Evolutionary conservation across 2,329 filamentous ascomycete genomes (phyloP), one percentile per base, ranked within the genome.

Genomic region (Neospermospora avenae): DNA sequence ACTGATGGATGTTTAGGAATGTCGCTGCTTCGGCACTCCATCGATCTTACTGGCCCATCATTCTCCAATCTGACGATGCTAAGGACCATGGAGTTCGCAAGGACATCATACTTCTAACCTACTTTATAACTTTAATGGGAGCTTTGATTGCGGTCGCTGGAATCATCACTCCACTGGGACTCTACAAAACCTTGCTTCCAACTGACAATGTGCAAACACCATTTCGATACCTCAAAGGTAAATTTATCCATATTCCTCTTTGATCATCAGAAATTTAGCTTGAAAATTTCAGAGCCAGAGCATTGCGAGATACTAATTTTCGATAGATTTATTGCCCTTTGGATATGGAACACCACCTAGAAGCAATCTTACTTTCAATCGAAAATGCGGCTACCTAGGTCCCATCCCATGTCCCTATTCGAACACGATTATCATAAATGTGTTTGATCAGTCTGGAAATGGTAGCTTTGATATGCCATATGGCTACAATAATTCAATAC

Each of bases 101-200:
- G 22, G 53, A 63, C 22, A 64, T 74, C 37, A 55, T 60, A 11
- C 18, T 74, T 24, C 55, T 71, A 16, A 69, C 64, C 4, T 70
- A 65, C 59, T 37, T 72, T 45, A 66, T 63, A 16, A 61, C 74
- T 0, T 54, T 75, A 8, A 55, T 73, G 1, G 56, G 73, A 3
- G 28, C 73, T 18, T 55, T 78, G 10, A 68, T 76, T 3, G 71
- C 75, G 0, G 59, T 80, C 14, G 73, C 78, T 1, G 74, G 77
- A n/a, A 71, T 80, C 4, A 68, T 80, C 3, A 80, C 78, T 0
- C 78, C 78, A 0, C 67, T 81, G 4, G 78, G 78, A 2, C 68
- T 81, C 0, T 76, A 76, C 49, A 74, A 80, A n/a, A 66, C 70
- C 4, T 63, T 78, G 35, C 69, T 69, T 1, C 68, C 68, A 0